These are phyloP conservation scores for Wallacemonas sp. DNA, from an alignment of 208 protist genomes.

Conservation along the genomic window DNA sequence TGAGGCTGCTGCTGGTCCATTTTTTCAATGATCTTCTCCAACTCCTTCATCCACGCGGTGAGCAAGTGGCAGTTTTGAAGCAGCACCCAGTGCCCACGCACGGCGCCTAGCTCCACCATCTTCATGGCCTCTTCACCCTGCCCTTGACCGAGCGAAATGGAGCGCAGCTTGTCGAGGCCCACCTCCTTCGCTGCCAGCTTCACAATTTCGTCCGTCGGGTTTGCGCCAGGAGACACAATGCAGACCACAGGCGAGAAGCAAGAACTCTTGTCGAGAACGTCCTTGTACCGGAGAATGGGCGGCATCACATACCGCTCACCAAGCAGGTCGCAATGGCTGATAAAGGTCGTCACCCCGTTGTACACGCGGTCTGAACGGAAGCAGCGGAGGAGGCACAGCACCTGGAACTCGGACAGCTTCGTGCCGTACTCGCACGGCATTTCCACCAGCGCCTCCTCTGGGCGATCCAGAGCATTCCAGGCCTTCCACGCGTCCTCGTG, in stretches of 20 bases:
- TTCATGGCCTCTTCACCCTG: slow-evolving; percentile 96
- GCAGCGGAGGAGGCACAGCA: slow-evolving; percentile 96
- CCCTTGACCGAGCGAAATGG: slow-evolving; percentile 97
- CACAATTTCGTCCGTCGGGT: slow-evolving; percentile 97
- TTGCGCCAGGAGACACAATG: slow-evolving; percentile 98
- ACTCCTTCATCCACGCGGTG: slow-evolving; percentile 96
- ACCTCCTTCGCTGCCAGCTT: slow-evolving; percentile 97
- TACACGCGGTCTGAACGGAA: slow-evolving; percentile 97
- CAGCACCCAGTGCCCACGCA: slow-evolving; percentile 98
- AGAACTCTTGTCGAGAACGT: slow-evolving; percentile 94
- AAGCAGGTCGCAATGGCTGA: slow-evolving; percentile 91
- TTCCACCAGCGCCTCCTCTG: slow-evolving; percentile 82
- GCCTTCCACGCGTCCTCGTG: slow-evolving; percentile 89
- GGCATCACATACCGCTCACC: slow-evolving; percentile 95
- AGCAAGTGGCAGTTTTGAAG: slow-evolving; percentile 99
- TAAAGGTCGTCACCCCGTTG: slow-evolving; percentile 93
- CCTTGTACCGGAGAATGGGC: slow-evolving; percentile 96
- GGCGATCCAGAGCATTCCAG: slow-evolving; percentile 93
- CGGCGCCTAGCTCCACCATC: slow-evolving; percentile 94
- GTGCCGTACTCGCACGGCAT: slow-evolving; percentile 82
- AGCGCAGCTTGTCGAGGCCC: slow-evolving; percentile 92
- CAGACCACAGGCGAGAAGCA: slow-evolving; percentile 97
- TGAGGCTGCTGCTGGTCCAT: slow-evolving; percentile 94
- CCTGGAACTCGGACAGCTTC: slow-evolving; percentile 89
- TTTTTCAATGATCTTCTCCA: slow-evolving; percentile 98